Base-by-base conservation (phyloP, 371 early-diverging fungal genomes). In the Entomophthora muscae region DNA sequence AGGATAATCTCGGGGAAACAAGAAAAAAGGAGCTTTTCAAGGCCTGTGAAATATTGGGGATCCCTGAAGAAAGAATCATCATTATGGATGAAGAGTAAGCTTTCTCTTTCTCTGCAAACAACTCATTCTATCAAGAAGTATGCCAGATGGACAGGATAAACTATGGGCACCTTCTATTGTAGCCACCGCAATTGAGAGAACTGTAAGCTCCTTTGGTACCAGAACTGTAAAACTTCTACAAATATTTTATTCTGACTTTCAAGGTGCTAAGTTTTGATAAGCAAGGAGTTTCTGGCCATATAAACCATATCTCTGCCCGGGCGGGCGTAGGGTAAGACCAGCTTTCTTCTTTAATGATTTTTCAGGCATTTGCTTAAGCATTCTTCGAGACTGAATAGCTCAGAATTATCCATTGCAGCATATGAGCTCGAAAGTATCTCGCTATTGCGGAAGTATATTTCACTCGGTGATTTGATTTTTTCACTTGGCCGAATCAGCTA, bases 211-310 rank as follows among this genome's bases (percentile, higher is more conserved):
- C 17, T 69, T 83, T 53, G 72, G 76, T 27, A 82, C 85, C 55
- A 82, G 84, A 60, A 78, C 83, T 22, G 84, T 85, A 73, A 71
- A 72, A 61, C 30, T 30, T 22, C 24, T 28, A 22, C 53, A 54
- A 13, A 1, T 62, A 23, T 7, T 57, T 61, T 23, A 42, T 57
- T 26, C 13, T 28, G 56, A 51, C 21, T 42, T 63, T 65, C 61
- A 71, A 86, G 82, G 76, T 98, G 28, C 78, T 95, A 53, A 98
- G 96, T 0, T 99, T 98, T 81, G 99, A 99, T 74, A 69, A 75
- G 5, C 67, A 80, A 32, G 99, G 99, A 5, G 84, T 98, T 52
- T 91, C 93, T 51, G 88, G 89, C 0, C 99, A 99, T 72, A 73
- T 81, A 56, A 98, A 98, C 75, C 99, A 99, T 72, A 83, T 84